Evolutionary conservation across 352 stramenopile species (phyloP).

Genomic region (Blastocystis sp.): DNA sequence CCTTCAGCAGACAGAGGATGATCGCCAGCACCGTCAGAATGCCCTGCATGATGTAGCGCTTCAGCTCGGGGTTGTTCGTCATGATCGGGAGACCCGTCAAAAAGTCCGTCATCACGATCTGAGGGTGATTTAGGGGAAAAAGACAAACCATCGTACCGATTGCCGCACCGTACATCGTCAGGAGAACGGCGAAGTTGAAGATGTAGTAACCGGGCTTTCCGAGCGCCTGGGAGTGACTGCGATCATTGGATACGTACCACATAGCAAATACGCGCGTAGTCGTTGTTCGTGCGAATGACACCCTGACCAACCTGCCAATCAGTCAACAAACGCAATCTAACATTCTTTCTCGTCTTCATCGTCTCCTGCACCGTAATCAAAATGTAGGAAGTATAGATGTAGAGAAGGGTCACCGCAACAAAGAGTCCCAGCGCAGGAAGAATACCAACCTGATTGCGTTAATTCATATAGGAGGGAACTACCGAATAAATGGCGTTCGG

Average conservation of each 20-base stretch:
- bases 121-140: not conserved
- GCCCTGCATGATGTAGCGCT: not conserved
- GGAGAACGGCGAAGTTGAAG: conserved; percentile 27
- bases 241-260: not conserved
- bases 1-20: conserved; percentile 29
- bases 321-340: not conserved
- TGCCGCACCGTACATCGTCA: conserved; percentile 8
- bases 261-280: conserved; percentile 27
- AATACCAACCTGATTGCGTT: conserved; percentile 24
- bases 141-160: conserved; percentile 11
- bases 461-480: too few species aligned
- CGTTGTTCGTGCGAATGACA: conserved; percentile 11
- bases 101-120: conserved; percentile 54
- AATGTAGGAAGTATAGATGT: conserved; percentile 32
- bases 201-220: conserved; percentile 18
- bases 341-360: not conserved
- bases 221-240: not conserved
- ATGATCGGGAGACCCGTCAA: not conserved
- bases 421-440: not conserved
- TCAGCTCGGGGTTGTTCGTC: not conserved
- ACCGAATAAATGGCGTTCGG: not conserved
- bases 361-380: conserved; percentile 44
- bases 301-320: not conserved
- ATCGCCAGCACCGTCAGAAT: conserved; percentile 2
- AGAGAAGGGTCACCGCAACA: conserved; percentile 9